These are phyloP conservation scores for Fremontodendron californicum DNA, from an alignment of 345 rosid genomes.

Conservation along the genomic window DNA sequence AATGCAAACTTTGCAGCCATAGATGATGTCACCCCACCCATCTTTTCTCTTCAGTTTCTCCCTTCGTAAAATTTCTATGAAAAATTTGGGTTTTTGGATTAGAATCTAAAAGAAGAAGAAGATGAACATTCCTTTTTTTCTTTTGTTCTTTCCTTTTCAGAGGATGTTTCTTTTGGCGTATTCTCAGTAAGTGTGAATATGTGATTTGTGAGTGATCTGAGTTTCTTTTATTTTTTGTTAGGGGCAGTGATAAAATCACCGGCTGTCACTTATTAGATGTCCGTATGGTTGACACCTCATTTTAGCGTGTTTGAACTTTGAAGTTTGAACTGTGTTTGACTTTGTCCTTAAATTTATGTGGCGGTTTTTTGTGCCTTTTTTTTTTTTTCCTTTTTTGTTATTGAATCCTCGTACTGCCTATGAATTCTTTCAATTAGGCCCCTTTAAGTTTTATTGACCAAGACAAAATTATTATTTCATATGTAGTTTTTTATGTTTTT, in stretches of 20 bases:
- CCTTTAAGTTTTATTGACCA: not conserved
- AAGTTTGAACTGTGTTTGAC: too few species aligned
- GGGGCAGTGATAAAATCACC: not conserved
- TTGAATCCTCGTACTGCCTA: not conserved
- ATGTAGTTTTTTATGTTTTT: too few species aligned
- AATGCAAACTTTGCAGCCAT: conserved; percentile 97
- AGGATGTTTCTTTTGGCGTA: not conserved
- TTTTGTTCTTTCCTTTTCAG: not conserved
- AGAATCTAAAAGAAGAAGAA: conserved; percentile 26
- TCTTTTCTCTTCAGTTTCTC: conserved; percentile 17
- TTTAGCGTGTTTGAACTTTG: not conserved
- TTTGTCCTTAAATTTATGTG: not conserved
- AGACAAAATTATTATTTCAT: too few species aligned
- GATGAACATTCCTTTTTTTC: conserved; percentile 6
- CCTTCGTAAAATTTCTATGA: not conserved
- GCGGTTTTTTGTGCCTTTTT: not conserved
- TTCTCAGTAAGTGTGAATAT: not conserved
- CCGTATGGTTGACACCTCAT: not conserved
- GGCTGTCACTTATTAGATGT: not conserved
- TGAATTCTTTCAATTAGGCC: not conserved
- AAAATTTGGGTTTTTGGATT: not conserved
- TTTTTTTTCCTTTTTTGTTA: not conserved
- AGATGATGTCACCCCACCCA: conserved; percentile 97
- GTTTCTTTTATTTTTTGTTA: not conserved
- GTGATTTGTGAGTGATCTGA: not conserved